Base-by-base conservation (phyloP, 352 stramenopile species). In the Phytophthora pseudosyringae region DNA sequence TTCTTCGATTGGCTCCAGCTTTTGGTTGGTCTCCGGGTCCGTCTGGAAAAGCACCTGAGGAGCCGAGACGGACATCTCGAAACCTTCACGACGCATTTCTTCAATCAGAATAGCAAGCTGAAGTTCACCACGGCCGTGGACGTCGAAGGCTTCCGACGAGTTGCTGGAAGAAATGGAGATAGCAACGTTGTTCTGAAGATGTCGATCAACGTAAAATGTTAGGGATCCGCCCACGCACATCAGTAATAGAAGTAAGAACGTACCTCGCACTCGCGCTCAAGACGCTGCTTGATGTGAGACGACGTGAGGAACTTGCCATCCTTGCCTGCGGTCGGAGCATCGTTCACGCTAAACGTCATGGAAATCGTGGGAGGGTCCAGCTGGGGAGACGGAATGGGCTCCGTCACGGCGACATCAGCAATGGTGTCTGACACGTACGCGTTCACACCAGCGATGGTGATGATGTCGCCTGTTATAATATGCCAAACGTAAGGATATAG, bases 71-170 rank as follows among this genome's bases (percentile, higher is more conserved):
- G 94, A 97, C 76, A 99, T 96, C 81, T 99, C 98, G 55, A 98
- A 99, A 9, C 98, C 98, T 76, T 99, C 97, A 40, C 98, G 89
- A 56, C 98, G 83, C 97, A 99, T 99, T 73, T 98, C 96, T 72
- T 99, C 98, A 36, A 99, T 98, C 43, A 99, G 77, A 69, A 99
- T 99, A 51, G 97, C 97, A 13, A 99, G 86, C 78, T 99, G 97
- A 51, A 99, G 81, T 63, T 99, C 97, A 53, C 97, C 98, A 69
- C 97, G 84, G 11, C 94, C 97, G 71, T 98, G 93, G 1, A 99
- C 97, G 52, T 98, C 96, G 33, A 98, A 98, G 5, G 86, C 90
- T 64, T 98, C 94, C 25, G 84, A 90, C 15, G 88, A 97, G 40
- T 88, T 80, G 55, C 91, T 97, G 13, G 76, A 59, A 12, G 85